These are phyloP conservation scores for Cryptococcus neoformans DNA, from an alignment of 1,284 basidiomycete species.

Conservation along the genomic window DNA sequence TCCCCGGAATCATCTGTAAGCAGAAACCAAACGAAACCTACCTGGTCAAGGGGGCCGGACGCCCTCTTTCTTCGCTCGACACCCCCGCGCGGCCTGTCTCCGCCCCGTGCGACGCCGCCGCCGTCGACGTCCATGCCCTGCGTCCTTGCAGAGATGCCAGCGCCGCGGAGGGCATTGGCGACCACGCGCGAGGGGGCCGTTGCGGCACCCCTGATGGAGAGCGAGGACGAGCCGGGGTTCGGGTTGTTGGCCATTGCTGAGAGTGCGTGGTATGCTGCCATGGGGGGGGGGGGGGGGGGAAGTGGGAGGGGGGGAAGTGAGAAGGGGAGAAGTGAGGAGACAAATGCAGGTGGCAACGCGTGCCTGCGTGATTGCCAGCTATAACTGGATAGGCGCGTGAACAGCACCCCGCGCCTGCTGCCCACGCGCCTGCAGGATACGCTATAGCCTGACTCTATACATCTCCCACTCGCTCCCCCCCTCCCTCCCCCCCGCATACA, in stretches of 20 bases:
- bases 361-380: too few relatives aligned
- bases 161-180: constrained; percentile 29
- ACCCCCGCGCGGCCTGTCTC: constrained; percentile 13
- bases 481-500: constrained; percentile 1
- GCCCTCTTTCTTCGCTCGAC: constrained; percentile 16
- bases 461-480: too few relatives aligned
- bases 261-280: constrained; percentile 29
- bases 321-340: not conserved
- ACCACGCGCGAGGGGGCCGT: constrained; percentile 11
- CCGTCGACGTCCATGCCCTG: constrained; percentile 38
- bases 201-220: constrained; percentile 24
- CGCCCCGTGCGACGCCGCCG: constrained; percentile 10
- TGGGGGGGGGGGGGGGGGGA: not conserved
- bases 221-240: constrained; percentile 6
- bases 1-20: not conserved
- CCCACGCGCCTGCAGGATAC: too few relatives aligned
- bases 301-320: not conserved
- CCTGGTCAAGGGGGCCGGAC: constrained; percentile 37
- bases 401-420: too few relatives aligned
- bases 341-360: too few relatives aligned
- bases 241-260: constrained; percentile 11
- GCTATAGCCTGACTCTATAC: too few relatives aligned
- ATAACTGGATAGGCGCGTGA: too few relatives aligned
- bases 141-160: constrained; percentile 21
- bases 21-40: constrained; percentile 14